phyloP scores from a whole-genome alignment of 1,139 yeast genomes.

The Hyphopichia wangnamkhiaoensis region DNA sequence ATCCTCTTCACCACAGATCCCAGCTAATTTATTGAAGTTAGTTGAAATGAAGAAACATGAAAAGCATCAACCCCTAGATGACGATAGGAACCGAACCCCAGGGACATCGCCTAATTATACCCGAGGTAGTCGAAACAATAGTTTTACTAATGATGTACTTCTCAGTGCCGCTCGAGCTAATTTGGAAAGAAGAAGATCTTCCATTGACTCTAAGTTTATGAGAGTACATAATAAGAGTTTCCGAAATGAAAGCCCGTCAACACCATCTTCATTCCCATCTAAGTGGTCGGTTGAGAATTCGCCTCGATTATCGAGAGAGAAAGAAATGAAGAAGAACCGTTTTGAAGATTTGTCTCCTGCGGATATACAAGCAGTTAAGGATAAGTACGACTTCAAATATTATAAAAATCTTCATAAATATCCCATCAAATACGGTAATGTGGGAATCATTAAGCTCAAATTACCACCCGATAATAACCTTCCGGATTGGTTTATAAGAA shows the following conservation, averaged over 20 bases:
- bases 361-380: slow-evolving; percentile 24
- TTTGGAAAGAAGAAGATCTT: slow-evolving; percentile 35
- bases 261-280: slow-evolving; percentile 12
- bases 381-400: slow-evolving; percentile 35
- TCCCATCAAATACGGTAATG: slow-evolving; percentile 34
- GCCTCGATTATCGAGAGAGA: slow-evolving; percentile 12
- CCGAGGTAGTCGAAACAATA: slow-evolving; percentile 23
- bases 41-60: slow-evolving; percentile 54
- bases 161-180: slow-evolving; percentile 20
- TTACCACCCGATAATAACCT: slow-evolving; percentile 63
- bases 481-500: slow-evolving; percentile 71
- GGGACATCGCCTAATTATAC: slow-evolving; percentile 34
- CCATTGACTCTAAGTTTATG: slow-evolving; percentile 32
- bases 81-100: slow-evolving; percentile 26
- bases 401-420: slow-evolving; percentile 36
- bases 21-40: slow-evolving; percentile 55
- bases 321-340: slow-evolving; percentile 1
- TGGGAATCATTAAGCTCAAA: slow-evolving; percentile 43
- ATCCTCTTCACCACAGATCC: slow-evolving; percentile 69
- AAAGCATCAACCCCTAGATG: slow-evolving; percentile 19
- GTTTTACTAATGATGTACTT: slow-evolving; percentile 25
- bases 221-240: slow-evolving; percentile 26
- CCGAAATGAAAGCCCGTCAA: slow-evolving; percentile 23
- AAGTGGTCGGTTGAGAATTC: slow-evolving; percentile 25
- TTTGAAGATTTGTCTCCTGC: slow-evolving; percentile 14